Conservation (phyloP, 371 early-diverging fungal species). For the Mucor irregularis region DNA sequence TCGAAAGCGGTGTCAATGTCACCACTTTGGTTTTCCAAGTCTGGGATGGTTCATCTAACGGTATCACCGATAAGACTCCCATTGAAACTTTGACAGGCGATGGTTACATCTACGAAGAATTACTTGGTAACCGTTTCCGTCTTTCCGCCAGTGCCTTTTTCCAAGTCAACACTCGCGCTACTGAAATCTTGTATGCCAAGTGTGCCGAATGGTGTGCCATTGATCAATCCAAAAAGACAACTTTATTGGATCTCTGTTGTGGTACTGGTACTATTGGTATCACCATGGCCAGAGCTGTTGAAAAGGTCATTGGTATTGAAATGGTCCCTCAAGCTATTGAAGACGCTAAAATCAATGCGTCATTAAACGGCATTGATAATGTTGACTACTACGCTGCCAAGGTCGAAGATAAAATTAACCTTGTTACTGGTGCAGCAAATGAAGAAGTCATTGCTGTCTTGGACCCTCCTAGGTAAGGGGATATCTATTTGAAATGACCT, state of each 20-base stretch:
- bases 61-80: slow-evolving; percentile 46
- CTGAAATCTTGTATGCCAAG: slow-evolving; percentile 61
- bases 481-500: not conserved
- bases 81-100: slow-evolving; percentile 52
- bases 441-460: slow-evolving; percentile 62
- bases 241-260: slow-evolving; percentile 76
- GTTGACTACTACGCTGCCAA: slow-evolving; percentile 59
- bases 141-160: slow-evolving; percentile 76
- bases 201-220: slow-evolving; percentile 38
- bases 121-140: slow-evolving; percentile 61
- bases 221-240: slow-evolving; percentile 26
- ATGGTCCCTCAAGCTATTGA: slow-evolving; percentile 64
- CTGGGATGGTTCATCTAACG: slow-evolving; percentile 49
- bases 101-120: slow-evolving; percentile 57
- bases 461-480: slow-evolving; percentile 82
- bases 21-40: slow-evolving; percentile 56
- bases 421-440: slow-evolving; percentile 33
- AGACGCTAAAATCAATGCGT: slow-evolving; percentile 71
- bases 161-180: slow-evolving; percentile 74
- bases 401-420: slow-evolving; percentile 68
- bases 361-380: slow-evolving; percentile 59
- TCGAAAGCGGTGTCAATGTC: slow-evolving; percentile 26
- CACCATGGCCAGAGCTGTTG: slow-evolving; percentile 63
- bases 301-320: slow-evolving; percentile 74
- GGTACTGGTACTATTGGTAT: slow-evolving; percentile 87